Base-by-base conservation (phyloP, 352 stramenopile genomes). In the Aphanomyces astaci region DNA sequence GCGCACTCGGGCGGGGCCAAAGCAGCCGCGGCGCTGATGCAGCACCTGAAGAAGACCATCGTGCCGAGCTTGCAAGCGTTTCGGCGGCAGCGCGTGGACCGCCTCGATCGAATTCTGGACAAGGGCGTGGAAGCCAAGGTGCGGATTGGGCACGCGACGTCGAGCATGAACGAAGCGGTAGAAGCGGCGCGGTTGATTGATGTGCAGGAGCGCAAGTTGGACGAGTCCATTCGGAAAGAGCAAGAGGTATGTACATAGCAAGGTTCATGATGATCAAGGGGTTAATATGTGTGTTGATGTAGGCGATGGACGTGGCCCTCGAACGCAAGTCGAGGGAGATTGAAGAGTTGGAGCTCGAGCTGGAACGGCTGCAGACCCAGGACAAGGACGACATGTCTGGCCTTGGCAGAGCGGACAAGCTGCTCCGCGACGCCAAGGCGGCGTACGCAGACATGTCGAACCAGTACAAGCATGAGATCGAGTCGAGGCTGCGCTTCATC, bases 41-140 rank as follows among this genome's bases (percentile, higher is more conserved):
- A 78, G n/a, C 76, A 92, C 60, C 46, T 94, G 43, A 87, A 90
- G 66, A 78, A 82, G 48, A 72, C 84, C 22, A 75, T 94, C 51
- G 74, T 81, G 10, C 70, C 78, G 33, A 76, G 80, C 11, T 63
- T 92, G 46, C 53, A 78, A 5, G 69, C 78, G 1, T 77, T 95
- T 10, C 84, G 85, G 66, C 84, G 89, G 65, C 82, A 89, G 55
- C 76, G 87, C 5, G 73, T 79, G 24, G 70, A 86, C 7, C 77
- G 83, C 1, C 76, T 65, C 7, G 39, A 53, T 27, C 56, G 56
- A 7, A n/a, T 65, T 10, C 28, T 65, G 32, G 56, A 65, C 33
- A 65, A 52, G 40, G 36, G 17, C 4, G 32, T 51, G 10, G 56
- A 65, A 27, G 32, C 39, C 56, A 65, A 65, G 33, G 56, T 48